Base-by-base conservation (phyloP, 305 asterid genomes). In the Solanum hybrid region DNA sequence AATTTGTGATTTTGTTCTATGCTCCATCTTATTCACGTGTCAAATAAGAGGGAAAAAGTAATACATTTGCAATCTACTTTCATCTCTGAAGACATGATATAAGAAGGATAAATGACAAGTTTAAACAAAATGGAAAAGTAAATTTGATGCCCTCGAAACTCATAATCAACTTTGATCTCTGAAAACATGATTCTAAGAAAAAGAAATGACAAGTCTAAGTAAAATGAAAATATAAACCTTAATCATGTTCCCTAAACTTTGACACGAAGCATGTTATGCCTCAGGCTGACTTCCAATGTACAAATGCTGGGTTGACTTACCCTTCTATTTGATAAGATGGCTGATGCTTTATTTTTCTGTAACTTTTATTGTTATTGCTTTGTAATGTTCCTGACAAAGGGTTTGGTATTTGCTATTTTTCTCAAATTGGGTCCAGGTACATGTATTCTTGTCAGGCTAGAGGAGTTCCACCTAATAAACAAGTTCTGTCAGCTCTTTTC, bases 401-500 rank as follows among this genome's bases (percentile, higher is more conserved):
- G 29, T 84, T 29, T 84, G 74, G 29, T 5, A 84, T 5, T 39
- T 83, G 24, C 42, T 84, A 46, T 46, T 46, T 40, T 46, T 31
- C 88, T 83, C 75, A 22, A 83, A 35, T 78, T 69, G 86, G 87
- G 92, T 93, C 90, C 94, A 97, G 99, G 96, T 96, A 96, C 93
- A 89, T 91, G 82, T 92, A 90, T 91, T 95, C 93, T 90, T 95
- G 98, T 94, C 91, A 91, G 93, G 87, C 93, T 90, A 94, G 94
- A 74, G 97, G 93, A 24, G 89, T 94, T 86, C 75, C 26, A 33
- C 97, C 98, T 36, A 94, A 95, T 90, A 92, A 93, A 93, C 91
- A 92, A 34, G 83, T 97, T 88, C 90, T 95, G 90, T 95, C 93
- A 80, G 95, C 98, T 87, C 75, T 97, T 90, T 92, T 92, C 93